Evolutionary conservation across 2,329 filamentous ascomycete genomes (phyloP), one percentile per base, ranked within the genome.

Genomic region (Fusarium metavorans): DNA sequence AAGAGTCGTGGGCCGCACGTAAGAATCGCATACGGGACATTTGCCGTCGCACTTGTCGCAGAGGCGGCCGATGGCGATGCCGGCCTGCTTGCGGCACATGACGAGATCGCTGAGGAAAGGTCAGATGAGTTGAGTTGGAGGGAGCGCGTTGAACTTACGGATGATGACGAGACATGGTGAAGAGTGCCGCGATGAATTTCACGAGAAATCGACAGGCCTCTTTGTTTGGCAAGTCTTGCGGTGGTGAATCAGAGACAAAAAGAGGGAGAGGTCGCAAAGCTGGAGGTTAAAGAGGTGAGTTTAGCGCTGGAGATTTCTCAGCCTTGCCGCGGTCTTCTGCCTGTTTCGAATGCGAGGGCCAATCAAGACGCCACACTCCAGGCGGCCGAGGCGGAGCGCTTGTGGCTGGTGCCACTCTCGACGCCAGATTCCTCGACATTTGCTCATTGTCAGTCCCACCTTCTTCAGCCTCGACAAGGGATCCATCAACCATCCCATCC

Each of bases 21-120:
- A 99, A 71, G 94, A 97, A 84, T 99, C 97, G 91, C 97, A 99
- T 71, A 99, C 95, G 76, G 97, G 97, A 81, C 97, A 99, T 88
- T 99, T 99, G 84, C 97, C 97, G 87, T 99, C 97, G 88, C 97
- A 99, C 87, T 99, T 99, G 88, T 99, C 97, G 90, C 97, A 99
- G 82, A 99, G 94, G 67, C 97, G 95, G 83, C 97, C 97, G 90
- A 99, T 98, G 80, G 95, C 94, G 83, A 98, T 98, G 86, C 97
- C 97, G 71, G 96, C 89, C 84, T 98, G 96, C 88, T 99, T 99
- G 87, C 96, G 95, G 91, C 97, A 99, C 96, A 98, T 98, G 80
- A 99, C 97, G 78, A 99, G 92, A 88, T 99, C 97, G 84, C 93
- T 94, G 81, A 32, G 56, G 16, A 34, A 41, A 45, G 25, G 79